These are phyloP conservation scores for Clitocybe nebularis DNA, from an alignment of 1,284 basidiomycete species.

Conservation along the genomic window DNA sequence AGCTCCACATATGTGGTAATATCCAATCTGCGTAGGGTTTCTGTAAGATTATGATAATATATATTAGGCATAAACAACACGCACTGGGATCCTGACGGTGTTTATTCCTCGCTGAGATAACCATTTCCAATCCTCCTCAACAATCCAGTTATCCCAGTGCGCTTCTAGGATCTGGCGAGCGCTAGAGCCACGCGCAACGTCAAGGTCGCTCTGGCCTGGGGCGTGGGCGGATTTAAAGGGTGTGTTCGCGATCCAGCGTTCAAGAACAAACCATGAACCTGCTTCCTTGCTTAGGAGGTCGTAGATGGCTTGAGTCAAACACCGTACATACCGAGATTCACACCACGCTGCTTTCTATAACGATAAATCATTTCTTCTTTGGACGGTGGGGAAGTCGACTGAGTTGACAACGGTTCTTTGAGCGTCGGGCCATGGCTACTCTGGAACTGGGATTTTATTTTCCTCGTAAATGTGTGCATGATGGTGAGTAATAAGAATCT, in stretches of 20 bases:
- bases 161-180: slow-evolving; percentile 64
- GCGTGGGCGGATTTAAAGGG: slow-evolving; percentile 51
- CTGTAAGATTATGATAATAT: background rate
- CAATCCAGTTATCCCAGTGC: slow-evolving; percentile 84
- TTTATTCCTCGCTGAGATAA: slow-evolving; percentile 75
- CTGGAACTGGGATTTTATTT: too few species aligned
- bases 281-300: slow-evolving; percentile 1
- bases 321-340: slow-evolving; percentile 67
- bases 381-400: too few species aligned
- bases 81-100: slow-evolving; percentile 78
- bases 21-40: slow-evolving; percentile 56
- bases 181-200: slow-evolving; percentile 62
- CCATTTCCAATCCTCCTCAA: slow-evolving; percentile 70
- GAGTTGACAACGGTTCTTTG: too few species aligned
- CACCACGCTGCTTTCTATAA: slow-evolving; percentile 75
- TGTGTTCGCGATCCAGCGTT: slow-evolving; percentile 64
- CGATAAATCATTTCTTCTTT: slow-evolving; percentile 36
- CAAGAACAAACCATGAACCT: slow-evolving; percentile 79
- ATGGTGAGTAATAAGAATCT: too few species aligned
- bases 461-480: too few species aligned
- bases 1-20: slow-evolving; percentile 67
- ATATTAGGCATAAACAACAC: slow-evolving; percentile 2
- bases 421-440: too few species aligned
- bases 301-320: background rate
- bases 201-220: slow-evolving; percentile 70